A percentile compares a stretch with the other conserved stretches of the same genome.
phyloP scores from a whole-genome alignment of 1,284 basidiomycete species.

The Testicularia cyperi region DNA sequence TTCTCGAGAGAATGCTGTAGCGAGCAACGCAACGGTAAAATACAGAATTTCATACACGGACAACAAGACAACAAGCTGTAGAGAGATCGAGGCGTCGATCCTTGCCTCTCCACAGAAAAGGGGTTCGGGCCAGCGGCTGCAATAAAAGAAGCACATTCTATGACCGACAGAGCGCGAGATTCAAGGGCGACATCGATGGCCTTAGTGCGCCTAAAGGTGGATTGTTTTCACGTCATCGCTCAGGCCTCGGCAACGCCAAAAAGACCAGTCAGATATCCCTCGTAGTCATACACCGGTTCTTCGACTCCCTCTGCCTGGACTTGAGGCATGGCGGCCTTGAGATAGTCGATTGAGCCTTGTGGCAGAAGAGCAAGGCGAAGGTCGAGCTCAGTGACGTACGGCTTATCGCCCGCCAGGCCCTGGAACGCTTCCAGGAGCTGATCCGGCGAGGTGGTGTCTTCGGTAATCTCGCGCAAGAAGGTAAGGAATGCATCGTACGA shows the following conservation, averaged over 20 bases:
- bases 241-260: conserved; percentile 33
- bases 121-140: no score
- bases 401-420: conserved; percentile 87
- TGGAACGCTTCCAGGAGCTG: conserved; percentile 92
- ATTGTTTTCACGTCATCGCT: no score
- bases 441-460: conserved; percentile 89
- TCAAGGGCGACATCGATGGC: no score
- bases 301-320: conserved; percentile 42
- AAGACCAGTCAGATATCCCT: conserved; percentile 39
- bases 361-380: conserved; percentile 83
- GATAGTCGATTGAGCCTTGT: conserved; percentile 75
- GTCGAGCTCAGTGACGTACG: conserved; percentile 90
- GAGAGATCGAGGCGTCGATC: no score
- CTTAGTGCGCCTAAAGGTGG: no score
- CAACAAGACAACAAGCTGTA: no score
- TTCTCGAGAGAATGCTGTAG: no score
- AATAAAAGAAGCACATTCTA: no score
- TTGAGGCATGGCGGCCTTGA: conserved; percentile 62
- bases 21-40: no score
- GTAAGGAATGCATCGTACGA: conserved; percentile 94
- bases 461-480: conserved; percentile 81
- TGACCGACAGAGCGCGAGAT: no score
- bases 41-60: no score
- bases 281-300: conserved; percentile 50
- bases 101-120: no score